phyloP scores from a whole-genome alignment of 306 rosid species.

The Cyamopsis tetragonoloba region DNA sequence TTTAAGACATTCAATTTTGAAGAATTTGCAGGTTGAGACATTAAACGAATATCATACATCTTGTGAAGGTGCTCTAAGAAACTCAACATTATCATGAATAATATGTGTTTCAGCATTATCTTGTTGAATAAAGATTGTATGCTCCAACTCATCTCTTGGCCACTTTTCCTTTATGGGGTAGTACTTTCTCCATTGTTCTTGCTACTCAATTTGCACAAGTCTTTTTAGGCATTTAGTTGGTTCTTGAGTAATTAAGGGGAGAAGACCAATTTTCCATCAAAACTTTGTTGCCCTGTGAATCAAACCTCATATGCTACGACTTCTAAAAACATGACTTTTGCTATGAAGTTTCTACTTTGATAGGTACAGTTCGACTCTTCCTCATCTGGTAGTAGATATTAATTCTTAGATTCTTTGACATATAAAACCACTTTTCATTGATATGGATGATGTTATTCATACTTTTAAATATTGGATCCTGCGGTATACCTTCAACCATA shows the following conservation, averaged over 20 bases:
- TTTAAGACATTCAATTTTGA: background rate
- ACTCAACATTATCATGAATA: too few species aligned
- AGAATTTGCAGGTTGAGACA: background rate
- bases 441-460: too few species aligned
- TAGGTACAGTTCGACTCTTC: too few species aligned
- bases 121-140: background rate
- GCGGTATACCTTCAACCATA: background rate
- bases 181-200: background rate
- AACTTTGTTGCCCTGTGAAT: background rate
- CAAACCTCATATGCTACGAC: background rate
- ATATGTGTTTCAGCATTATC: background rate
- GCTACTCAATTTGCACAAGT: background rate
- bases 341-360: too few species aligned
- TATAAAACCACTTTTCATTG: background rate
- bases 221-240: background rate
- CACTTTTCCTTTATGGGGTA: background rate
- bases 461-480: background rate
- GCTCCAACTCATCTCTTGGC: background rate
- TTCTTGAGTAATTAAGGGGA: background rate
- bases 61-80: too few species aligned
- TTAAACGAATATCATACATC: background rate
- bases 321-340: too few species aligned
- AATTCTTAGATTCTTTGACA: background rate
- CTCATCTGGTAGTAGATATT: background rate
- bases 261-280: background rate